Evolutionary conservation across 1,284 basidiomycete species (phyloP), one percentile per base, ranked within the genome.

Genomic region (Ustilago vetiveriae): DNA sequence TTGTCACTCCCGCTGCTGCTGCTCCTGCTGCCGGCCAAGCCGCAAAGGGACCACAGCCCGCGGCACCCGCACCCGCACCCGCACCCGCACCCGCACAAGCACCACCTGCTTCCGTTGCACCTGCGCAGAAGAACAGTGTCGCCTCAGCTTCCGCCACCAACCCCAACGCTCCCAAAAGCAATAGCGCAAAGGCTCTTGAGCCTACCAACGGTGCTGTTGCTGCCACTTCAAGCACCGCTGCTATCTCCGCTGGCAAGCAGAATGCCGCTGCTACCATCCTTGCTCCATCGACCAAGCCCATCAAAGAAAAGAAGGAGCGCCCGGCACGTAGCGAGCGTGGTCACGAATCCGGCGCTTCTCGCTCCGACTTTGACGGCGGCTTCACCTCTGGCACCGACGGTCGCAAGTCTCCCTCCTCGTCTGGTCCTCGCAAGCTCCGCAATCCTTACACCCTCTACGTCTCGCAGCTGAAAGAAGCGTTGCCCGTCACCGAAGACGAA

Each of bases 401-500:
- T 3, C 52, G 62, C 24, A 71, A 65, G 37, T 59, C 71, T 8
- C 56, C 55, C 21, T 35, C 53, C 22, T 51, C 49, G 16, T 52
- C 53, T 11, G 38, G 50, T 0, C 43, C 53, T 6, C 50, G 60
- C 26, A 56, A 57, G 30, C 36, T 43, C 27, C 59, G 52, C 30
- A 72, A 72, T 43, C 58, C 63, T 1, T 62, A 48, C 51, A 72
- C 65, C 21, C 56, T 78, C 16, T 74, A 75, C 43, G 53, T 78
- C 14, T 72, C 72, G 21, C 70, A 74, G 26, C 55, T 78, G 32
- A 70, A 70, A 30, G 74, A 74, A 8, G 76, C 72, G 3, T 49
- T 74, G 22, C 76, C 76, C 6, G 66, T 78, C 3, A 54, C 45
- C n/a, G 74, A 78, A 37, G 56, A 59, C 29, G 72, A 76, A 23